phyloP scores from a whole-genome alignment of 257 asterid genomes.

The Asclepias syriaca region DNA sequence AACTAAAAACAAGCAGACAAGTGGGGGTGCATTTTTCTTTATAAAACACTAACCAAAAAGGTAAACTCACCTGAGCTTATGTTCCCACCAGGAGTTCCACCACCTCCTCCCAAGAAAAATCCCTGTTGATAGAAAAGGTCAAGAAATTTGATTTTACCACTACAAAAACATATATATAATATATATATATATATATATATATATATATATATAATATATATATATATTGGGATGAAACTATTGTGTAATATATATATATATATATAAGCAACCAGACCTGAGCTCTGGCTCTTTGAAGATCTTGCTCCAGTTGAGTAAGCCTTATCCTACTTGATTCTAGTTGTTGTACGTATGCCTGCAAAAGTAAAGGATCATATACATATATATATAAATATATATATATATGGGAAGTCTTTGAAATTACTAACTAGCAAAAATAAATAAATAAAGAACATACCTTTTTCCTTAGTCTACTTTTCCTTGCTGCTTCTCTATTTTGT shows the following conservation, averaged over 20 bases:
- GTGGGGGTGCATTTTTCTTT: background rate
- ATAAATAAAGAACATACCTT: constrained; percentile 35
- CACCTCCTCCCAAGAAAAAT: constrained; percentile 73
- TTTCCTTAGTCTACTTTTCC: constrained; percentile 90
- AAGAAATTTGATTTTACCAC: background rate
- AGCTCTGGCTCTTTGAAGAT: constrained; percentile 82
- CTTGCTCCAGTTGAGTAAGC: constrained; percentile 92
- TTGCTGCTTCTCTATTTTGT: constrained; percentile 98
- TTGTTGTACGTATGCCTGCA: constrained; percentile 94
- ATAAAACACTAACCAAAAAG: background rate
- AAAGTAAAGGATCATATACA: too few relatives aligned
- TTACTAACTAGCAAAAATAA: background rate
- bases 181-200: background rate
- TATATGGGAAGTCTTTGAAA: background rate
- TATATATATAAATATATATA: too few relatives aligned
- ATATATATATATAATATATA: background rate
- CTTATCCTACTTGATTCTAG: constrained; percentile 87
- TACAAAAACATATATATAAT: background rate
- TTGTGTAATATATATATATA: background rate
- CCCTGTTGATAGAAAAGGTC: constrained; percentile 49
- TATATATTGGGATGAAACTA: background rate
- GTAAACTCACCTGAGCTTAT: constrained; percentile 66
- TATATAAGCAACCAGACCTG: constrained; percentile 46
- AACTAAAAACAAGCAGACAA: background rate
- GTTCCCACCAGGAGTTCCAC: constrained; percentile 58